Evolutionary conservation across 23 red algal genomes (phyloP), one percentile per base, ranked within the genome.

Genomic region (Gracilaria caudata): DNA sequence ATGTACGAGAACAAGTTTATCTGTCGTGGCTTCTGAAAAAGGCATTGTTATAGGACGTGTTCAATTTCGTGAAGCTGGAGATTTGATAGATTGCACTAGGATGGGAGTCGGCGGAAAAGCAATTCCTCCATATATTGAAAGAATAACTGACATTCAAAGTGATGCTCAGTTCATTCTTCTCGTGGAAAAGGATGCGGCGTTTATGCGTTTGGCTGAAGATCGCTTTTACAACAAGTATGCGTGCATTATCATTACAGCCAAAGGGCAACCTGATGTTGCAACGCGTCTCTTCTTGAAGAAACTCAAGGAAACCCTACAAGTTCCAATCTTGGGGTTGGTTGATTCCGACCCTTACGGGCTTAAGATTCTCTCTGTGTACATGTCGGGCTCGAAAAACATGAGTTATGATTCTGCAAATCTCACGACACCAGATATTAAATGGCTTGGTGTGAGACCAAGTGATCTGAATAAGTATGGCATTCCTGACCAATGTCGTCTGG

Each of bases 61-160:
- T 51, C 71, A 60, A 25, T 98, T 98, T 86, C 90, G 80, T 32
- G 95, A 98, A 74, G 95, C 83, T 59, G 95, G 95, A n/a, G 95
- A 98, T 63, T 55, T 84, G 13, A 98, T 98, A 73, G 95, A 98
- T 57, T 98, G 95, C 71, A 93, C 90, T 17, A 55, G 86, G 7
- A 98, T 98, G 95, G 95, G 95, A 13, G 95, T 98, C 12, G 95
- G 95, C 21, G 95, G 95, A 51, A 98, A 98, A 56, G 95, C 95
- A n/a, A 98, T 98, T 77, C 95, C 95, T 19, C 95, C 95, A 3
- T 98, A 92, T 73, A 92, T 90, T 6, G 95, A 98, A 47, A 43
- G 79, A 32, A 98, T 98, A 30, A 93, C 89, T 19, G 90, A 98
- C 26, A 98, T 98, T 45, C 43, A 86, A 63, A 94, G 90, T 25